These are phyloP conservation scores for Psilocybe tampanensis DNA, from an alignment of 768 basidiomycete genomes.

Conservation along the genomic window DNA sequence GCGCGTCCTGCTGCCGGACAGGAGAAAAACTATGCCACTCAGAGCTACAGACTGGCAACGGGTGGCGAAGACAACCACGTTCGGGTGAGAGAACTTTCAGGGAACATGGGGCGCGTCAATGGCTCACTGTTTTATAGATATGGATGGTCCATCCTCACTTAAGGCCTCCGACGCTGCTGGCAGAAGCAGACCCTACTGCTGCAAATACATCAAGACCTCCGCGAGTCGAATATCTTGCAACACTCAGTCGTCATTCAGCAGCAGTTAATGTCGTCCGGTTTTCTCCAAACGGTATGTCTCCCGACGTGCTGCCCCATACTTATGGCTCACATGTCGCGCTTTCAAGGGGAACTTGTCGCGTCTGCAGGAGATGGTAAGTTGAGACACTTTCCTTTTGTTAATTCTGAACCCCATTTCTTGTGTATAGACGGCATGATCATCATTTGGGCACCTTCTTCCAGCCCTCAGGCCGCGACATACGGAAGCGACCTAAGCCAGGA, in stretches of 20 bases:
- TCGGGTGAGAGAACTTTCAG: conserved; percentile 61
- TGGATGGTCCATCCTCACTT: conserved; percentile 97
- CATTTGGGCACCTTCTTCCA: conserved; percentile 86
- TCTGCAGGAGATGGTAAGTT: conserved; percentile 94
- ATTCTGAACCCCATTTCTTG: conserved; percentile 6
- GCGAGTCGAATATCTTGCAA: conserved; percentile 96
- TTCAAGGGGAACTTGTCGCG: conserved; percentile 83
- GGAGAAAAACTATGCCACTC: conserved; percentile 60
- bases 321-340: conserved; percentile 1
- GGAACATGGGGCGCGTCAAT: conserved; percentile 2
- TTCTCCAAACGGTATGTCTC: conserved; percentile 83
- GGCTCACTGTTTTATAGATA: conserved; percentile 48
- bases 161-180: conserved; percentile 59
- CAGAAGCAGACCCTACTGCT: conserved; percentile 37
- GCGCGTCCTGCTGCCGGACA: conserved; percentile 61
- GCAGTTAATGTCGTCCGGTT: conserved; percentile 96
- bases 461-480: conserved; percentile 70
- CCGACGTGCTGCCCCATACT: not conserved
- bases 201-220: conserved; percentile 47
- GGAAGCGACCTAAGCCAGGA: conserved; percentile 82
- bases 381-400: conserved; percentile 7
- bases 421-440: conserved; percentile 94
- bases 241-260: conserved; percentile 89
- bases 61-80: conserved; percentile 98
- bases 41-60: conserved; percentile 91